Conservation (phyloP, 2,329 filamentous ascomycete species). For the Exophiala alcalophila region DNA sequence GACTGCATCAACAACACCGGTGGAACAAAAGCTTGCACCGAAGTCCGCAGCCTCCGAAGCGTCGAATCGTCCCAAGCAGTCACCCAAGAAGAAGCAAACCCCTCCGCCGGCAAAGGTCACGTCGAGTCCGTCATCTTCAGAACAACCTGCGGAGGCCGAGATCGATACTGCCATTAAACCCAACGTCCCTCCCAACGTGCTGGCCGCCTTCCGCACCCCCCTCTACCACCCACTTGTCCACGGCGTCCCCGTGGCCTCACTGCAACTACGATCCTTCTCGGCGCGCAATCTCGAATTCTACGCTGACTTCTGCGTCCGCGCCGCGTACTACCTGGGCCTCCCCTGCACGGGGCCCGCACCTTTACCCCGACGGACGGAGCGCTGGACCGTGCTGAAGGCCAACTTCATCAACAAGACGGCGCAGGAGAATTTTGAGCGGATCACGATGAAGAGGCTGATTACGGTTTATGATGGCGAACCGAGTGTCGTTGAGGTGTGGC, state of each 20-base stretch:
- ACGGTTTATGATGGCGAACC: constrained; percentile 90
- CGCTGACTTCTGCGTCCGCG: constrained; percentile 87
- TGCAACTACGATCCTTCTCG: constrained; percentile 89
- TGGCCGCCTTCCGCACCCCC: constrained; percentile 76
- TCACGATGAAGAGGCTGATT: constrained; percentile 79
- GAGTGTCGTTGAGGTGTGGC: constrained; percentile 84
- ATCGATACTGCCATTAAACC: constrained; percentile 4
- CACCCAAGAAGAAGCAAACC: too few relatives aligned
- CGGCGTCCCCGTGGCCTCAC: constrained; percentile 80
- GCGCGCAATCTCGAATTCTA: constrained; percentile 91
- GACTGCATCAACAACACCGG: not conserved
- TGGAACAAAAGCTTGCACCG: not conserved
- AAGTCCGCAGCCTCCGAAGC: constrained; percentile 1
- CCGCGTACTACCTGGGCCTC: constrained; percentile 88
- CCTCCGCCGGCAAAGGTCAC: too few relatives aligned
- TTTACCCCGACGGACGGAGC: constrained; percentile 79
- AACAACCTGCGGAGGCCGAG: too few relatives aligned
- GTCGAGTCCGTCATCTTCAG: too few relatives aligned
- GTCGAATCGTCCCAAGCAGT: too few relatives aligned
- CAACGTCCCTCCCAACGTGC: constrained; percentile 28
- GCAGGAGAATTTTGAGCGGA: constrained; percentile 95
- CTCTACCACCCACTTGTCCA: constrained; percentile 68
- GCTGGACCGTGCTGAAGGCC: constrained; percentile 87
- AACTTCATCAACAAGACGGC: constrained; percentile 97
- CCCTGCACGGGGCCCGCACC: constrained; percentile 82